Percentiles rank a stretch among this genome's conserved stretches.
Conservation (phyloP, 2,329 filamentous ascomycete genomes). For the Ophioceras dolichostomum region DNA sequence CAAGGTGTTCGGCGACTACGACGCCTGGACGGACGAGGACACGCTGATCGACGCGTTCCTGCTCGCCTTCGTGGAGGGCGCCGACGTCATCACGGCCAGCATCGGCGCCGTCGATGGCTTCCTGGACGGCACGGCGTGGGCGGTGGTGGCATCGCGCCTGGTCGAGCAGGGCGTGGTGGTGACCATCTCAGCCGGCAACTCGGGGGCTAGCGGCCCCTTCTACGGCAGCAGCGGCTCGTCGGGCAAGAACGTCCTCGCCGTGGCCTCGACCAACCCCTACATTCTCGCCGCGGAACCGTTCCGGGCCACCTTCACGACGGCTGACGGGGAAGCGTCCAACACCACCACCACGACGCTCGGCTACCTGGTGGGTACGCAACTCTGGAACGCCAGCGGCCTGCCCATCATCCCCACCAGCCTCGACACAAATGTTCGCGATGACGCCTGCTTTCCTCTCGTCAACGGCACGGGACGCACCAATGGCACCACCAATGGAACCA, state of each 20-base stretch:
- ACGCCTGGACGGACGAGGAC: constrained; percentile 13
- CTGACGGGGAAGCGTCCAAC: constrained; percentile 2
- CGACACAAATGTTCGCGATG: constrained; percentile 9
- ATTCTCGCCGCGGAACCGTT: constrained; percentile 8
- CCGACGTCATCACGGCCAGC: constrained; percentile 25
- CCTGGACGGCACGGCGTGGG: constrained; percentile 20
- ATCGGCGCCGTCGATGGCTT: constrained; percentile 9
- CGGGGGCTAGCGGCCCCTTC: constrained; percentile 16
- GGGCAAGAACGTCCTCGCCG: constrained; percentile 26
- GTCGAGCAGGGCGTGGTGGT: constrained; percentile 26
- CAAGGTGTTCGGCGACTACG: constrained; percentile 12
- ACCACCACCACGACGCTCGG: constrained; percentile 4
- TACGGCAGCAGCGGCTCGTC: constrained; percentile 13
- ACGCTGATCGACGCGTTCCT: constrained; percentile 22
- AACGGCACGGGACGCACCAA: no score
- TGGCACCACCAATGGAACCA: no score
- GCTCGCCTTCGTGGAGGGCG: constrained; percentile 19
- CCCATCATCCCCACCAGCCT: constrained; percentile 13
- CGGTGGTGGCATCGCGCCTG: constrained; percentile 25
- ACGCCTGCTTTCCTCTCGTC: constrained; percentile 27
- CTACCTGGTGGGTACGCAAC: constrained; percentile 6
- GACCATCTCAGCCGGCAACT: constrained; percentile 27
- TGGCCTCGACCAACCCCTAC: constrained; percentile 26
- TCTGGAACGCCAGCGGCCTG: constrained; percentile 8
- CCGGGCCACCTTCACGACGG: constrained; percentile 4